Base-by-base conservation (phyloP, 257 asterid genomes). In the Nicotiana noctiflora region DNA sequence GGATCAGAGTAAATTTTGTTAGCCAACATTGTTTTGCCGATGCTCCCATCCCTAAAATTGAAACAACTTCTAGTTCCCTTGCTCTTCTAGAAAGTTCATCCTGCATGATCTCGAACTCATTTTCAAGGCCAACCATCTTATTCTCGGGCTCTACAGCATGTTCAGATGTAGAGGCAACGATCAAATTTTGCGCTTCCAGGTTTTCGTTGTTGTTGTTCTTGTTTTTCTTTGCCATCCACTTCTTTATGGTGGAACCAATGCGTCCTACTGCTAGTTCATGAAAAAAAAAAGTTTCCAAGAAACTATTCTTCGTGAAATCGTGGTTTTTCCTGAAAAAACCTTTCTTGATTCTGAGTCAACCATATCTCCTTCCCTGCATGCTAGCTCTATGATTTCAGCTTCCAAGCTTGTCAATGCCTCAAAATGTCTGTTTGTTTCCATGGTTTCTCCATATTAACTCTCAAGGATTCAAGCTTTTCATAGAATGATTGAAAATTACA, bases 21-120 rank as follows among this genome's bases (percentile, higher is more conserved):
- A 1, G 82, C 85, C 29, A 82, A 52, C 12, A 82, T 82, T 21
- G 85, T 82, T 60, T 82, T 65, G 5, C 84, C 83, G 7, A 81
- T 29, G 10, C 84, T 75, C 3, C 52, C 83, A 81, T 81, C n/a
- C 75, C 84, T 2, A 59, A 63, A 40, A 81, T 44, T 1, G 84
- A 40, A 23, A 72, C 63, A 17, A 72, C 23, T 10, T 72, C 75
- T 17, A 13, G 13, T n/a, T n/a, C 63, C 25, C 2, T 57, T 19
- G 12, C 12, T 57, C 63, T 29, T 57, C 27, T 6, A n/a, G 27
- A 5, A 57, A 57, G 63, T n/a, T 19, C 27, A n/a, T 57, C 27
- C 27, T 57, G 63, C 27, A n/a, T 17, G 10, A 57, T 57, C 63
- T 57, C 13, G 9, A 57, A 57, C 3, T 1, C 27, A 3, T 57